phyloP scores from a whole-genome alignment of 257 asterid species.

The Asclepias syriaca region DNA sequence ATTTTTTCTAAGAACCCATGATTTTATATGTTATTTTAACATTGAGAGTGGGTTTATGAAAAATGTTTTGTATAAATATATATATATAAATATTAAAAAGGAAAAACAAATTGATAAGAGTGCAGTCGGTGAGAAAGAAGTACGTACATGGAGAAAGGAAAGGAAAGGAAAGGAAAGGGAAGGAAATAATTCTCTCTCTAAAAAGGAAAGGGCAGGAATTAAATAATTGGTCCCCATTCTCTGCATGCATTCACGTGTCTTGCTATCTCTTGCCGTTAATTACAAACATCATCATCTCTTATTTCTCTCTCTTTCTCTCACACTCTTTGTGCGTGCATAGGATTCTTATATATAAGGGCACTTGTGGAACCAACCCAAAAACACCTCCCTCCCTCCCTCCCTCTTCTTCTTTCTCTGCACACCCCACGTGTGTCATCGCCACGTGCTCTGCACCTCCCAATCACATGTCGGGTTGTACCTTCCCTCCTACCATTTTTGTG shows the following conservation, averaged over 20 bases:
- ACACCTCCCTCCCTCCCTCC: too few relatives aligned
- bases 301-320: slow-evolving; percentile 25
- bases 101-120: too few relatives aligned
- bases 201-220: slow-evolving; percentile 22
- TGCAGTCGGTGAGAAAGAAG: too few relatives aligned
- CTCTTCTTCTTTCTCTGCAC: slow-evolving; percentile 17
- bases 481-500: slow-evolving; percentile 22
- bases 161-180: too few relatives aligned
- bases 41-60: too few relatives aligned
- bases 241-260: slow-evolving; percentile 80
- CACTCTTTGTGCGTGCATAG: slow-evolving; percentile 30
- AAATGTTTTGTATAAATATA: too few relatives aligned
- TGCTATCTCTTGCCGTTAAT: slow-evolving; percentile 41
- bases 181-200: too few relatives aligned
- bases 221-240: slow-evolving; percentile 58
- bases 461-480: slow-evolving; percentile 38
- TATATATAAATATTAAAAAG: too few relatives aligned
- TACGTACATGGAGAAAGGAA: too few relatives aligned
- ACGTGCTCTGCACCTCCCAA: slow-evolving; percentile 52
- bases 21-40: too few relatives aligned
- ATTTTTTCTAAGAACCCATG: too few relatives aligned
- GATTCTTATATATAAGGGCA: slow-evolving; percentile 32
- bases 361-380: slow-evolving; percentile 20
- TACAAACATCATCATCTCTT: slow-evolving; percentile 30
- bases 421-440: slow-evolving; percentile 63